phyloP scores from a whole-genome alignment of 305 asterid genomes.

The Plantago coronopus region DNA sequence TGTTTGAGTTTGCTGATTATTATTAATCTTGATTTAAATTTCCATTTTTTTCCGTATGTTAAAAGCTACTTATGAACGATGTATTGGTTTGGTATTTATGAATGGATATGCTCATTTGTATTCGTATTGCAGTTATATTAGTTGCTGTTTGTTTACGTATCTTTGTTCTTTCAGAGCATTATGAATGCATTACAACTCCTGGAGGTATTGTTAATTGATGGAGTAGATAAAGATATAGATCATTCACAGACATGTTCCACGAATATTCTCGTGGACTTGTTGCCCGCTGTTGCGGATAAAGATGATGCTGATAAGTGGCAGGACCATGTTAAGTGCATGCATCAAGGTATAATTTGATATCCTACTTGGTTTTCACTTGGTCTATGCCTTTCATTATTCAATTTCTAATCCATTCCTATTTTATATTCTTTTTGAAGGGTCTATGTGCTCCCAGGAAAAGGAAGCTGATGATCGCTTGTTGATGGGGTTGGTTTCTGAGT shows the following conservation, averaged over 20 bases:
- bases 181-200: constrained; percentile 60
- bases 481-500: constrained; percentile 58
- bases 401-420: constrained; percentile 10
- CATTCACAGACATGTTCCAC: constrained; percentile 38
- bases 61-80: no score
- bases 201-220: constrained; percentile 66
- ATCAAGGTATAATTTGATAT: constrained; percentile 62
- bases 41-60: no score
- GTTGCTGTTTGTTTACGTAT: constrained; percentile 22
- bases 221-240: constrained; percentile 64
- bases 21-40: no score
- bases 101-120: not conserved
- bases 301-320: constrained; percentile 48
- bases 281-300: constrained; percentile 45
- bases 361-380: constrained; percentile 12
- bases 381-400: constrained; percentile 4
- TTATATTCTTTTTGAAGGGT: constrained; percentile 47
- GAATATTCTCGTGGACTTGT: constrained; percentile 42
- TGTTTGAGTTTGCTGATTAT: constrained; percentile 15
- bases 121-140: not conserved
- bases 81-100: not conserved
- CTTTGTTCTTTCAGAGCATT: constrained; percentile 40
- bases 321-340: constrained; percentile 59
- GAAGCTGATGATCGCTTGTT: constrained; percentile 60
- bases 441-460: constrained; percentile 66